These are phyloP conservation scores for Epichloe sibirici DNA, from an alignment of 2,329 filamentous ascomycete species.

Conservation along the genomic window DNA sequence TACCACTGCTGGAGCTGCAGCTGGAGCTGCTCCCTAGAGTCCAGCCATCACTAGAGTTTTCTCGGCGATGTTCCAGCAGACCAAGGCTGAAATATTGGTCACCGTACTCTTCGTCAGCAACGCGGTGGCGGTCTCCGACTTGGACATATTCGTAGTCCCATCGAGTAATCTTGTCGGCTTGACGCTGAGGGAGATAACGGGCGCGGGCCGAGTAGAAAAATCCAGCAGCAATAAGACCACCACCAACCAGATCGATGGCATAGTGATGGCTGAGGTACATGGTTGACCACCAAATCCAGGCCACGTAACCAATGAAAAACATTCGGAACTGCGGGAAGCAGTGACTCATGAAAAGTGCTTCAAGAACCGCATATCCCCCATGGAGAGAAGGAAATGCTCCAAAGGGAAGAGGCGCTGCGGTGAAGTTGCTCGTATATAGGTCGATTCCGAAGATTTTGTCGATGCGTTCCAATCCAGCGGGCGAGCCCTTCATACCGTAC, in stretches of 20 bases:
- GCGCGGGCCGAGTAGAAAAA: conserved; percentile 75
- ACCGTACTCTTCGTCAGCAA: conserved; percentile 34
- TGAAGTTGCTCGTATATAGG: conserved; percentile 87
- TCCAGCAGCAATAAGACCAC: conserved; percentile 64
- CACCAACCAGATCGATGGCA: conserved; percentile 81
- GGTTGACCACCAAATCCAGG: conserved; percentile 97
- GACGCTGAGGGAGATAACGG: conserved; percentile 69
- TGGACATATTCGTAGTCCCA: conserved; percentile 97
- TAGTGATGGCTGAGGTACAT: conserved; percentile 99
- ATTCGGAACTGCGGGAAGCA: conserved; percentile 75
- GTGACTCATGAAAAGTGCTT: conserved; percentile 86
- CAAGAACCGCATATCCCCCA: conserved; percentile 76
- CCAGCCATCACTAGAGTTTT: conserved; percentile 71
- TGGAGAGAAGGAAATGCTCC: conserved; percentile 92
- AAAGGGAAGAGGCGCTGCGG: conserved; percentile 80
- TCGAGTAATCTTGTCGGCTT: conserved; percentile 72
- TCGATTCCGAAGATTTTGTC: conserved; percentile 85
- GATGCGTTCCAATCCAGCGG: conserved; percentile 77
- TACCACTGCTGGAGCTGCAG: conserved; percentile 34
- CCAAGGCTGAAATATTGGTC: conserved; percentile 35
- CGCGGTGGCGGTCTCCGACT: conserved; percentile 49
- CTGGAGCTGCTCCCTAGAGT: conserved; percentile 75
- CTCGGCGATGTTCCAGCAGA: conserved; percentile 29
- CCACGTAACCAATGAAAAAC: conserved; percentile 70
- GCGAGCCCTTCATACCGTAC: conserved; percentile 81